Evolutionary conservation across 495 filamentous ascomycete species (phyloP).

Genomic region (Collariella sp.): DNA sequence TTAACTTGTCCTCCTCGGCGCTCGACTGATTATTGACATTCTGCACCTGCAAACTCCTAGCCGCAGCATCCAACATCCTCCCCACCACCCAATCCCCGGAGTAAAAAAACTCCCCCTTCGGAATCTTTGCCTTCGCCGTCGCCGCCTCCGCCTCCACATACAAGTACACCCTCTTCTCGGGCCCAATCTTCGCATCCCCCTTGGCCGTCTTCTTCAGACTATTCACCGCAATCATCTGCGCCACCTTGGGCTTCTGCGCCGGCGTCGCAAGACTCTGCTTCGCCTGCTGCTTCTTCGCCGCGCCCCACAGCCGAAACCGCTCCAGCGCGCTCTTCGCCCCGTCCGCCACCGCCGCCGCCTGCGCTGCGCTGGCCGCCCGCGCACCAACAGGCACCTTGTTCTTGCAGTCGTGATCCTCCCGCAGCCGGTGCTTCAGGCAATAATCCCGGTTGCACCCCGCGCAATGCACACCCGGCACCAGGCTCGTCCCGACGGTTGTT

Average conservation of each 20-base stretch:
- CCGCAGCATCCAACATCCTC: slow-evolving; percentile 77
- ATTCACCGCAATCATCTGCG: slow-evolving; percentile 55
- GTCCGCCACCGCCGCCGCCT: slow-evolving; percentile 38
- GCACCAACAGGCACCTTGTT: slow-evolving; percentile 58
- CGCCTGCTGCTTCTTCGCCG: slow-evolving; percentile 39
- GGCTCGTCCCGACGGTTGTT: slow-evolving; percentile 71
- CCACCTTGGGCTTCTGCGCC: slow-evolving; percentile 52
- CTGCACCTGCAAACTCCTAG: slow-evolving; percentile 67
- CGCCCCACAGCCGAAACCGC: slow-evolving; percentile 50
- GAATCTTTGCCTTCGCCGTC: slow-evolving; percentile 63
- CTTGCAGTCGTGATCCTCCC: slow-evolving; percentile 80
- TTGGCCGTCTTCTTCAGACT: slow-evolving; percentile 77
- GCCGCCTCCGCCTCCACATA: slow-evolving; percentile 79
- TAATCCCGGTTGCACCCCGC: slow-evolving; percentile 71
- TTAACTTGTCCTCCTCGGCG: slow-evolving; percentile 65
- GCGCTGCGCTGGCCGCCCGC: slow-evolving; percentile 30
- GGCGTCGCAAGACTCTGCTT: slow-evolving; percentile 13
- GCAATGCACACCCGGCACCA: slow-evolving; percentile 74
- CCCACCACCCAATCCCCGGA: slow-evolving; percentile 81
- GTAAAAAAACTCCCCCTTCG: slow-evolving; percentile 76
- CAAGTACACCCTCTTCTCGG: slow-evolving; percentile 75
- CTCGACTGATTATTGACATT: slow-evolving; percentile 81
- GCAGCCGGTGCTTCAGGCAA: slow-evolving; percentile 84
- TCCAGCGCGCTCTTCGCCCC: slow-evolving; percentile 61
- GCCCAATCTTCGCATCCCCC: slow-evolving; percentile 70